Base-by-base conservation (phyloP, 257 asterid genomes). In the Nemophila menziesii region DNA sequence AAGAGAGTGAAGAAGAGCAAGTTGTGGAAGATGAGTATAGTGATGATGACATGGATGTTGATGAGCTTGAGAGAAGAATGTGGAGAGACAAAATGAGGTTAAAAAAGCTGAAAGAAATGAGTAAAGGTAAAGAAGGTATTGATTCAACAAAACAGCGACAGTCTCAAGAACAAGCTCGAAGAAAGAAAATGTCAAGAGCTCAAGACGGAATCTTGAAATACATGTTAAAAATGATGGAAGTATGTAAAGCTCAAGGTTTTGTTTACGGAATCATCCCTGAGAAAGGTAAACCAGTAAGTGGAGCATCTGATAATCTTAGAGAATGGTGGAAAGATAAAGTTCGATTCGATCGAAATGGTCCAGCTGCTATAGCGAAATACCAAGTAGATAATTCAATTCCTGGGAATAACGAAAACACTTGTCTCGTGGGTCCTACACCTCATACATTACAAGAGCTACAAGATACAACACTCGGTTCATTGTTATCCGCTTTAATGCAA, bases 281-380 rank as follows among this genome's bases (percentile, higher is more conserved):
- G 73, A 85, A 85, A 23, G 96, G 96, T 14, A 85, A 80, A 61
- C 96, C 96, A 0, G 96, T 85, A 19, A 57, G 92, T 19, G 96
- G 96, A 20, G 87, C 96, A 13, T 85, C 96, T 0, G 96, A 85
- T 39, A 81, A 81, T 56, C 80, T 80, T 17, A 51, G 96, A 41
- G 93, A 78, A 65, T 85, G 96, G 96, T 85, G 96, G 96, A 85
- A 85, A 71, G 96, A 81, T 9, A 81, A 76, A 50, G 96, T 85
- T 23, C 48, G 93, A 11, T 85, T 85, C 14, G 92, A 85, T 40
- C 78, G 93, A 0, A 85, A 85, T 7, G 96, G 93, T 0, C 96
- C 96, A 0, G 93, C 87, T 3, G 93, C 93, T 0, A 75, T 85
- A 16, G 55, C 73, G 0, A 80, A 81, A 45, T 78, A 80, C 68